Evolutionary conservation across 2,329 filamentous ascomycete genomes (phyloP).

Genomic region (Phyllosticta citrichinensis): DNA sequence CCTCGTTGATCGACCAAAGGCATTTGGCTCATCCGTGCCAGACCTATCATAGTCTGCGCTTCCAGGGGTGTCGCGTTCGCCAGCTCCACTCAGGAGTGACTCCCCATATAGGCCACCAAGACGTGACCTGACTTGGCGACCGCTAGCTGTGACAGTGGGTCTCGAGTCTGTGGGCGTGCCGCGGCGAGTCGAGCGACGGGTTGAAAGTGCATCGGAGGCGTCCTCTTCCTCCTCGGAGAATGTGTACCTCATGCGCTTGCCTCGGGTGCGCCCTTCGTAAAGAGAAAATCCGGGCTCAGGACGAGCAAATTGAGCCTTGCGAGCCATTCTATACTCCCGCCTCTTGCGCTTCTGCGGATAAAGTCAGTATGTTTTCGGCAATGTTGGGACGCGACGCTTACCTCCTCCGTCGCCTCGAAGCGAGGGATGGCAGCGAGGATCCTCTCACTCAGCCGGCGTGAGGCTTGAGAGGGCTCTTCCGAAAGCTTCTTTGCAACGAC

Average conservation of each 20-base stretch:
- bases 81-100: constrained; percentile 43
- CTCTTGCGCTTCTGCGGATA: constrained; percentile 71
- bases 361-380: background rate
- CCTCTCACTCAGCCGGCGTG: constrained; percentile 65
- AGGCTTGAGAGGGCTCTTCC: constrained; percentile 70
- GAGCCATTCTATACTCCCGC: constrained; percentile 78
- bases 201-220: constrained; percentile 57
- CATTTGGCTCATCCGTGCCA: constrained; percentile 33
- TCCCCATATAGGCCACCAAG: constrained; percentile 54
- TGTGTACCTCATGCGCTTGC: constrained; percentile 93
- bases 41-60: constrained; percentile 35
- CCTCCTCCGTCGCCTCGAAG: constrained; percentile 89
- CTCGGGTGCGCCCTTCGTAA: constrained; percentile 91
- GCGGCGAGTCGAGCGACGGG: constrained; percentile 54
- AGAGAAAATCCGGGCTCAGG: constrained; percentile 84
- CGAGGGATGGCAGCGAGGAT: constrained; percentile 73
- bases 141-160: constrained; percentile 69
- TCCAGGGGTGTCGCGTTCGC: constrained; percentile 29
- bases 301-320: constrained; percentile 77
- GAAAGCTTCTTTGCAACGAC: constrained; percentile 66
- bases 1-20: constrained; percentile 32
- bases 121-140: constrained; percentile 68
- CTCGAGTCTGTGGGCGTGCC: constrained; percentile 61
- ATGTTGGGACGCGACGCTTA: constrained; percentile 31
- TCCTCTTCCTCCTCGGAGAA: constrained; percentile 77